Evolutionary conservation across 2,329 filamentous ascomycete genomes (phyloP).

Genomic region (Neophaeococcomyces aloes): DNA sequence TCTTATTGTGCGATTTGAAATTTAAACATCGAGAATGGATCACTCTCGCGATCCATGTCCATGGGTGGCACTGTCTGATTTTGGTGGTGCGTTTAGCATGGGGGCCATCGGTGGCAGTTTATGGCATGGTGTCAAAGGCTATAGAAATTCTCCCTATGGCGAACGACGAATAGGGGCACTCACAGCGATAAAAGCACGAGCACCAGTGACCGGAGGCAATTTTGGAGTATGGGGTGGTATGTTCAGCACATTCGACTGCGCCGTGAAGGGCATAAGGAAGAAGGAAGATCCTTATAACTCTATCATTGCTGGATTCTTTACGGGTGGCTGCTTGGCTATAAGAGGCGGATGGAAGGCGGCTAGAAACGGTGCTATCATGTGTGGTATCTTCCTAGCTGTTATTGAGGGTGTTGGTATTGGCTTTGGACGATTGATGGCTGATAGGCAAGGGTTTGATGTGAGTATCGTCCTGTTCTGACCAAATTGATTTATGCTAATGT

Average conservation of each 20-base stretch:
- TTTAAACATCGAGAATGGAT: conserved; percentile 35
- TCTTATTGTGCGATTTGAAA: too few species aligned
- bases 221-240: conserved; percentile 96
- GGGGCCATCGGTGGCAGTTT: conserved; percentile 58
- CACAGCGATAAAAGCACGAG: conserved; percentile 94
- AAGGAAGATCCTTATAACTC: conserved; percentile 99
- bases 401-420: conserved; percentile 97
- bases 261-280: conserved; percentile 83
- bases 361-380: conserved; percentile 91
- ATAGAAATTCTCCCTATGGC: conserved; percentile 79
- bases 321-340: conserved; percentile 80
- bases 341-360: conserved; percentile 86
- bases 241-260: conserved; percentile 93
- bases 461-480: conserved; percentile 20
- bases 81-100: conserved; percentile 94
- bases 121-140: conserved; percentile 96
- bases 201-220: conserved; percentile 91
- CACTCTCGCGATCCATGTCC: conserved; percentile 95
- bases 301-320: conserved; percentile 96
- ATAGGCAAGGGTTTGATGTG: conserved; percentile 73
- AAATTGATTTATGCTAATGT: conserved; percentile 7
- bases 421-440: conserved; percentile 87
- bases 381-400: conserved; percentile 83
- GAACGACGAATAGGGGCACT: conserved; percentile 92
- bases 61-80: conserved; percentile 93